phyloP scores from a whole-genome alignment of 139 green algal genomes.

The Chlorella sp. region DNA sequence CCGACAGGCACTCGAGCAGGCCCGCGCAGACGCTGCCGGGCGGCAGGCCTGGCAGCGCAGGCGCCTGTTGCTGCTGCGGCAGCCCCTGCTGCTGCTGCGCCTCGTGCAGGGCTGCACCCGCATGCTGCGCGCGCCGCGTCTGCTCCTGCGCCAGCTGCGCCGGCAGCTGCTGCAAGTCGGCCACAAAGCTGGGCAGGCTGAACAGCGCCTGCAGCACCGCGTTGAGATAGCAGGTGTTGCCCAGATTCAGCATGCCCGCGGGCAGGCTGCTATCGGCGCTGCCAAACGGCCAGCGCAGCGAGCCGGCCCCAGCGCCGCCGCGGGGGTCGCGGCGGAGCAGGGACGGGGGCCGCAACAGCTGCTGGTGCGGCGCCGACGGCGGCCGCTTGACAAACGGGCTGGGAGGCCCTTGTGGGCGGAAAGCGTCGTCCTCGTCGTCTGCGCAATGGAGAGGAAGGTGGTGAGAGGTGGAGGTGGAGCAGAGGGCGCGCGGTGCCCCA shows the following conservation, averaged over 20 bases:
- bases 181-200: constrained; percentile 46
- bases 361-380: neutral
- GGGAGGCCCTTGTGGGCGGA: neutral
- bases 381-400: neutral
- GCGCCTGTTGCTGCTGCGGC: too few relatives aligned
- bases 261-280: constrained; percentile 4
- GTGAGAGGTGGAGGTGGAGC: too few relatives aligned
- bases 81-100: neutral
- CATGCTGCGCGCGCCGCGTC: too few relatives aligned
- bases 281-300: neutral
- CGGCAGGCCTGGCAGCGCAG: neutral
- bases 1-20: constrained; percentile 18
- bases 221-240: constrained; percentile 98
- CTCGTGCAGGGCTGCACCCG: too few relatives aligned
- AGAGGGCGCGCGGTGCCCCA: too few relatives aligned
- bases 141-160: too few relatives aligned
- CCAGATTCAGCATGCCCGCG: constrained; percentile 86
- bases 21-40: constrained; percentile 1
- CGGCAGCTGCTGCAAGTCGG: constrained; percentile 44
- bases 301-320: neutral
- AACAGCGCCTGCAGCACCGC: constrained; percentile 81
- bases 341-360: neutral
- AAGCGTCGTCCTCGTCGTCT: neutral
- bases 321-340: neutral
- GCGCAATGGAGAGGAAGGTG: too few relatives aligned